Conservation (phyloP, 2,329 filamentous ascomycete genomes). For the Macrophomina phaseolina region DNA sequence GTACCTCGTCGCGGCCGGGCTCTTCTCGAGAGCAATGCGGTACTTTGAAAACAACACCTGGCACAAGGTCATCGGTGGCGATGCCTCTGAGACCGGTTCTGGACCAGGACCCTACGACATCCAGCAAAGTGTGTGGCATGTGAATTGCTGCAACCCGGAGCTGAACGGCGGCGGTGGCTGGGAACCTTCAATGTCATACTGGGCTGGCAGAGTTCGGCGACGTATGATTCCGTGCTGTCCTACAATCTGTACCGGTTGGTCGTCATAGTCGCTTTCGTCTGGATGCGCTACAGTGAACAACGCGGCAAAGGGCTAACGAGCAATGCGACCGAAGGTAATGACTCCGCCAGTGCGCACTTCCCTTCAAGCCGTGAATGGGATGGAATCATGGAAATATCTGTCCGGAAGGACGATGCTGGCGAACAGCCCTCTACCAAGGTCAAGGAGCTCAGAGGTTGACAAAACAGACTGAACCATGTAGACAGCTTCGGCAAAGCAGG, state of each 20-base stretch:
- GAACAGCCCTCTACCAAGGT: too few species aligned
- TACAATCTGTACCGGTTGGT: conserved; percentile 89
- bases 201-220: conserved; percentile 88
- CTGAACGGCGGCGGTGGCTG: conserved; percentile 77
- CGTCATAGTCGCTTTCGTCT: conserved; percentile 68
- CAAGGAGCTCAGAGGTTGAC: too few species aligned
- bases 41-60: conserved; percentile 73
- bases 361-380: too few species aligned
- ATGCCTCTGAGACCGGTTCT: conserved; percentile 66
- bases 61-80: conserved; percentile 68
- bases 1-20: conserved; percentile 81
- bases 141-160: conserved; percentile 75
- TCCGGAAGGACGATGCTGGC: too few species aligned
- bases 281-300: conserved; percentile 71
- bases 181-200: conserved; percentile 86
- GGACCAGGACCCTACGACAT: conserved; percentile 81
- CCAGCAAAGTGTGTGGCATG: conserved; percentile 53
- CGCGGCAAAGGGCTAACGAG: conserved; percentile 44
- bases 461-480: too few species aligned
- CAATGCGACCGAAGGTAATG: too few species aligned
- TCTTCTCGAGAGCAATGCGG: conserved; percentile 81
- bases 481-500: too few species aligned
- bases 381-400: too few species aligned
- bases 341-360: too few species aligned
- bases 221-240: conserved; percentile 82